phyloP scores from a whole-genome alignment of 2,329 filamentous ascomycete genomes.

The Teratosphaeria viscida region DNA sequence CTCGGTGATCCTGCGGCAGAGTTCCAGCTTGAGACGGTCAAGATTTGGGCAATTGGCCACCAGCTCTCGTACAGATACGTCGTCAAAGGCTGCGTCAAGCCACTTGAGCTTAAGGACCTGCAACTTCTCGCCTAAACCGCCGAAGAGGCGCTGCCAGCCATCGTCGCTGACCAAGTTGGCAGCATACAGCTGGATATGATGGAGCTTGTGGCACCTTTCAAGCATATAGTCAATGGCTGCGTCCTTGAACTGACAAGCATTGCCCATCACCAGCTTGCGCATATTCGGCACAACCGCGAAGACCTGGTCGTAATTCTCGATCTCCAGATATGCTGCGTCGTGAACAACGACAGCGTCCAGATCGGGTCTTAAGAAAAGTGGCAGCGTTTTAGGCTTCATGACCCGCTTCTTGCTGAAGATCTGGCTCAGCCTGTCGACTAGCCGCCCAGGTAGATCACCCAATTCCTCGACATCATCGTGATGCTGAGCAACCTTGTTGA shows the following conservation, averaged over 20 bases:
- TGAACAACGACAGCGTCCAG: conserved; percentile 48
- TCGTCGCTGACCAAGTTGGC: conserved; percentile 71
- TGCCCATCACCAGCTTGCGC: conserved; percentile 62
- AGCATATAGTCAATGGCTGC: conserved; percentile 70
- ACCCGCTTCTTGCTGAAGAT: conserved; percentile 55
- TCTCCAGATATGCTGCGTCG: conserved; percentile 56
- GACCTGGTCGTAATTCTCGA: conserved; percentile 68
- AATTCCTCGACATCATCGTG: conserved; percentile 55
- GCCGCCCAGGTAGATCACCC: conserved; percentile 48
- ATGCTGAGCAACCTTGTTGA: conserved; percentile 53
- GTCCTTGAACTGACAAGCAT: conserved; percentile 88
- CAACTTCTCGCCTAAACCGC: conserved; percentile 53
- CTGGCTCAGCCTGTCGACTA: conserved; percentile 50
- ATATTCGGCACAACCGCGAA: conserved; percentile 65
- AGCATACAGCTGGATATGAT: conserved; percentile 67
- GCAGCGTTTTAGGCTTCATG: conserved; percentile 41
- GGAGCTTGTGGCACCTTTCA: conserved; percentile 58
- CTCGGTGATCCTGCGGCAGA: conserved; percentile 65
- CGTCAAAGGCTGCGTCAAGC: conserved; percentile 71
- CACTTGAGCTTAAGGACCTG: conserved; percentile 67
- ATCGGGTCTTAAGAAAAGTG: conserved; percentile 43
- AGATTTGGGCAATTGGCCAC: conserved; percentile 56
- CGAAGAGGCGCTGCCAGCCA: conserved; percentile 63
- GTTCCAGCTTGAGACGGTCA: conserved; percentile 64
- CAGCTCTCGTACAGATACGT: conserved; percentile 56